A percentile compares a stretch with the other conserved stretches of the same genome.
These are phyloP conservation scores for Magnolia sinica DNA, from an alignment of 164 flowering plant genomes.

Conservation along the genomic window DNA sequence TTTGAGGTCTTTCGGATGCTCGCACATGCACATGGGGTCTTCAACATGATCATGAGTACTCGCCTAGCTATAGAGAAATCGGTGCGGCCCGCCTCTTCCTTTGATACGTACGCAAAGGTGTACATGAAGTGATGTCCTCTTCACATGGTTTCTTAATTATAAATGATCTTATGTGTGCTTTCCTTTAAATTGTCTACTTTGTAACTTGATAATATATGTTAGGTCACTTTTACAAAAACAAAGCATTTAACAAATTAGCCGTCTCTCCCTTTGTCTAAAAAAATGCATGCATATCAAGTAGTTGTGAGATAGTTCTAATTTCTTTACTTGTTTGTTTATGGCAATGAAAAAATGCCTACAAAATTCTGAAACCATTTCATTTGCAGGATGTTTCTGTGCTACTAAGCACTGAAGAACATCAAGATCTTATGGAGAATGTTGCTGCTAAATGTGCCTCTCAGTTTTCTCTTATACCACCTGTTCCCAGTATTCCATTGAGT, in stretches of 20 bases:
- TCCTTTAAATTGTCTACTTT: neutral
- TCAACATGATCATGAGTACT: too few relatives aligned
- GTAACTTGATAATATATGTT: neutral
- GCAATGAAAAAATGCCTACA: slow-evolving; percentile 2
- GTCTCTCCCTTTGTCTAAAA: too few relatives aligned
- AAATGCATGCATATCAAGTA: neutral
- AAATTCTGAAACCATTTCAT: slow-evolving; percentile 11
- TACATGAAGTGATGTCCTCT: too few relatives aligned
- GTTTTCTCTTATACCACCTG: slow-evolving; percentile 62
- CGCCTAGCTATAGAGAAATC: too few relatives aligned
- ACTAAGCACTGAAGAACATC: slow-evolving; percentile 80
- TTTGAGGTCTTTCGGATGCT: too few relatives aligned
- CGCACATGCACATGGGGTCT: too few relatives aligned
- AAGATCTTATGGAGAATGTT: slow-evolving; percentile 66
- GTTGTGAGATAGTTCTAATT: neutral
- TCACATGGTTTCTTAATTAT: too few relatives aligned
- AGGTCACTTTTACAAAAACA: neutral
- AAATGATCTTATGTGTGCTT: too few relatives aligned
- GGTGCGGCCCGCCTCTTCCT: too few relatives aligned
- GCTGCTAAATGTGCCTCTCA: slow-evolving; percentile 67
- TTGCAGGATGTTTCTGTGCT: slow-evolving; percentile 74
- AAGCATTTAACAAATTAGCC: neutral
- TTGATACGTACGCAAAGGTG: too few relatives aligned
- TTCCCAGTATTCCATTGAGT: slow-evolving; percentile 34
- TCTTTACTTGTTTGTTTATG: neutral